Evolutionary conservation across 1,284 basidiomycete genomes (phyloP), one percentile per base, ranked within the genome.

Genomic region (Ceratobasidium sp.): DNA sequence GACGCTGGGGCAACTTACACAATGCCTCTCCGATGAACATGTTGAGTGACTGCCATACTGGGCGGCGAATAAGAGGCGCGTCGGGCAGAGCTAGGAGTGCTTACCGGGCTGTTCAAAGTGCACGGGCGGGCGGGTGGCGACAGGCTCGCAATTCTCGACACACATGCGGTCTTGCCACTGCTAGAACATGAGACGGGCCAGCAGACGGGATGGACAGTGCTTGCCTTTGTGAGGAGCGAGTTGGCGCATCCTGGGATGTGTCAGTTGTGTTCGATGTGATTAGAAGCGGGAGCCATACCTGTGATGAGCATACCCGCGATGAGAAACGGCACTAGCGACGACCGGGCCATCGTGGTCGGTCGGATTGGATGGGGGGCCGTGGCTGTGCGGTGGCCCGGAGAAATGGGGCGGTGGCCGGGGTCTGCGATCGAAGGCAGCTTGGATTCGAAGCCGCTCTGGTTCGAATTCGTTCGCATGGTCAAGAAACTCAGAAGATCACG

Each of bases 1-100:
- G 58, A 32, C 18, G 16, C 30, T 14, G 8, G 12, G 53, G 45
- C 74, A 74, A 88, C 90, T 81, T 80, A 93, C 92, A 96, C 77
- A 95, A 87, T 89, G 96, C 93, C 83, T 96, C 94, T 81, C 94
- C 94, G 80, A 93, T 90, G 81, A 94, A 94, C 92, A 94, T 94
- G 80, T 96, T 94, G 53, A 96, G 86, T 10, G 93, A 95, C 82
- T 96, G 94, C 92, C 92, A 96, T 30, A 96, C 93, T 79, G 80
- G 73, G 18, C 36, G 30, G 71, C 18, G 67, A 64, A 53, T 71
- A 21, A 48, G 73, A 73, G 45, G 45, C 16, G 32, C 36, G 26
- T 39, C 28, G 36, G 18, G 64, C 57, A 41, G 53, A 64, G 59
- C 18, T 26, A 36, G 70, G 50, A 75, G 65, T 28, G 34, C 59